Evolutionary conservation across 768 basidiomycete species (phyloP).

Genomic region (Plicaturopsis crispa): DNA sequence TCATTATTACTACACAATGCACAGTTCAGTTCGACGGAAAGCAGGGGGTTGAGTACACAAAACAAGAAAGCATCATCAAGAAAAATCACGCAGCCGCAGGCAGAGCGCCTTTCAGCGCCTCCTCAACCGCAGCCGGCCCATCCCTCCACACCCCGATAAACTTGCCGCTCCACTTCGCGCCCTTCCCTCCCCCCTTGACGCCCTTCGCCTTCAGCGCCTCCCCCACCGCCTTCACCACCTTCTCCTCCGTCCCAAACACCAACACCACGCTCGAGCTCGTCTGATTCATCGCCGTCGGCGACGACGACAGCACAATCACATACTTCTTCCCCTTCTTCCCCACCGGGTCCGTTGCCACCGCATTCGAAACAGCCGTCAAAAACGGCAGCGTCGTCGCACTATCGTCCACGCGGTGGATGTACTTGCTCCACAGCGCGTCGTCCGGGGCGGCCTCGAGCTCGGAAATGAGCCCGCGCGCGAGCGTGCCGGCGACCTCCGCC

Average conservation of each 20-base stretch:
- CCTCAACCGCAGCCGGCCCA: constrained; percentile 24
- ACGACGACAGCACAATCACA: constrained; percentile 52
- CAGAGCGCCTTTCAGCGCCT: constrained; percentile 26
- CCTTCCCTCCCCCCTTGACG: constrained; percentile 77
- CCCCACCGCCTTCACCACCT: constrained; percentile 50
- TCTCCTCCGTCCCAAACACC: constrained; percentile 52
- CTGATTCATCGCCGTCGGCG: constrained; percentile 46
- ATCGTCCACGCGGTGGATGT: constrained; percentile 58
- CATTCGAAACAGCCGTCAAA: constrained; percentile 41
- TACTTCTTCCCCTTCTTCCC: constrained; percentile 22
- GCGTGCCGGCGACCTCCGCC: constrained; percentile 45
- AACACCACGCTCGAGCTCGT: constrained; percentile 48
- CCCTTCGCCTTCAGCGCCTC: constrained; percentile 47
- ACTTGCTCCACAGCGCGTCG: constrained; percentile 31
- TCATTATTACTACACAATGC: no score
- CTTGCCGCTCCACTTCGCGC: constrained; percentile 71
- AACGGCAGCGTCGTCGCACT: constrained; percentile 49
- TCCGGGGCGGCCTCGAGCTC: constrained; percentile 24
- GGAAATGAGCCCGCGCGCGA: constrained; percentile 33
- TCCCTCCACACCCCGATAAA: constrained; percentile 57
- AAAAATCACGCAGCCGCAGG: no score
- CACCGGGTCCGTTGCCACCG: neutral
- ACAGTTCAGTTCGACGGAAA: no score
- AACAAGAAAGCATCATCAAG: no score
- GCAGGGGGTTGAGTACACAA: no score